These are phyloP conservation scores for Serendipita vermifera DNA, from an alignment of 768 basidiomycete species.

Conservation along the genomic window DNA sequence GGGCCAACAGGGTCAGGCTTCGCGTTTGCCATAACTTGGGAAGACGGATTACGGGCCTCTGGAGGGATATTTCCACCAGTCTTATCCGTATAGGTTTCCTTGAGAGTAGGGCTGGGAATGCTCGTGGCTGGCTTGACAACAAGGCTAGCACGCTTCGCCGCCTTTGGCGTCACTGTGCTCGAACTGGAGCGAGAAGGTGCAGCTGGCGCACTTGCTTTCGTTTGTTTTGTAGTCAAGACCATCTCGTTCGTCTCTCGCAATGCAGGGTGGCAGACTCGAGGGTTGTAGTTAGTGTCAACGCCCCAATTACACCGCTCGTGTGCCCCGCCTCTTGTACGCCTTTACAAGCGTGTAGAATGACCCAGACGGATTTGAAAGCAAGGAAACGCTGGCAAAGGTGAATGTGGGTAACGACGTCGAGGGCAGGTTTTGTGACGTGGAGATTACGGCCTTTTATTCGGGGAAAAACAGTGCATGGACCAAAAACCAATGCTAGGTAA, in stretches of 20 bases:
- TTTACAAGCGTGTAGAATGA: too few relatives aligned
- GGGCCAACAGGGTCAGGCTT: neutral
- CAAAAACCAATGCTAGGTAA: too few relatives aligned
- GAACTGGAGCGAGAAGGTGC: slow-evolving; percentile 2
- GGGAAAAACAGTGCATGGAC: too few relatives aligned
- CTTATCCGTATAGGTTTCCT: neutral
- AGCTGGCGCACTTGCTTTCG: neutral
- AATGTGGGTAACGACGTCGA: too few relatives aligned
- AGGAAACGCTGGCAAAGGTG: too few relatives aligned
- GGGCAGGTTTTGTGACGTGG: too few relatives aligned
- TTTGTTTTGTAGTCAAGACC: neutral
- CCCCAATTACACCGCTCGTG: too few relatives aligned
- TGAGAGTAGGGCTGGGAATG: neutral
- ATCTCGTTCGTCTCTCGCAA: neutral
- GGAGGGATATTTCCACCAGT: neutral
- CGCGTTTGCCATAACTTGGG: neutral
- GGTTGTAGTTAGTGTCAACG: too few relatives aligned
- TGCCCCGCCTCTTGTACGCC: too few relatives aligned
- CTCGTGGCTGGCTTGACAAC: slow-evolving; percentile 9
- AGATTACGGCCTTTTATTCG: too few relatives aligned
- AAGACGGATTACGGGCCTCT: neutral
- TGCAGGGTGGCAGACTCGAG: slow-evolving; percentile 7
- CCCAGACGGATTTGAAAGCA: too few relatives aligned
- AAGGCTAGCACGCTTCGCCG: slow-evolving; percentile 2
- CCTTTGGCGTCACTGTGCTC: neutral